Base-by-base conservation (phyloP, 495 filamentous ascomycete genomes). In the Podospora didyma region DNA sequence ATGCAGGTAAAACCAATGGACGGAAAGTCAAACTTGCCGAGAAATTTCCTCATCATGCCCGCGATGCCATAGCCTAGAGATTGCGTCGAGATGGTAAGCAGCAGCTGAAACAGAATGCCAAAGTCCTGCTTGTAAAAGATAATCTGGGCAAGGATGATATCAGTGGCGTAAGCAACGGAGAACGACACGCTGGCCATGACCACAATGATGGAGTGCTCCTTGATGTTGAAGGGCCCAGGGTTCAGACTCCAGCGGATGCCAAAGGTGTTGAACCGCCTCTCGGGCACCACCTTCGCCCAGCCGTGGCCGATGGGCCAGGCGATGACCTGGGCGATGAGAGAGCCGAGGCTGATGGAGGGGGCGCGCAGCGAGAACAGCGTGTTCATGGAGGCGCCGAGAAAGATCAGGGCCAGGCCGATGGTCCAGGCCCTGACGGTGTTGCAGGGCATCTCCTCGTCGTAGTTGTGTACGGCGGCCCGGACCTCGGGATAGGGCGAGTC, bases 181-280 rank as follows among this genome's bases (percentile, higher is more conserved):
- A 73, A 79, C 52, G 72, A 76, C 7, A 82, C 80, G 52, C 75
- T 77, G 7, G 82, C 82, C 87, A 90, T 92, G 58, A 90, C 83
- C 6, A 86, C 86, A 58, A 92, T 88, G 58, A 92, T 74, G 6
- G 85, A 80, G 74, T 92, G 88, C 63, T 90, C 87, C 63, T 92
- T 92, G 69, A 89, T 82, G 66, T 89, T 92, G 73, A 92, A 92
- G 42, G 83, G 86, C 11, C 88, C 84, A 6, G 86, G 86, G 58
- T 90, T 90, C 31, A 89, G 59, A 23, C 76, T 79, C 65, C 76
- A 82, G 21, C 73, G 64, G 31, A 76, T 37, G 10, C 86, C 86
- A 55, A 87, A 83, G 17, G 83, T 65, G 35, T 54, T 74, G 62
- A 83, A 75, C 26, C 77, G 66, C 23, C 75, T 75, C 7, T 76